Evolutionary conservation across 225 moss, liverwort and hornwort genomes (phyloP), one percentile per base, ranked within the genome.

Genomic region (Physcomitrellopsis africana): DNA sequence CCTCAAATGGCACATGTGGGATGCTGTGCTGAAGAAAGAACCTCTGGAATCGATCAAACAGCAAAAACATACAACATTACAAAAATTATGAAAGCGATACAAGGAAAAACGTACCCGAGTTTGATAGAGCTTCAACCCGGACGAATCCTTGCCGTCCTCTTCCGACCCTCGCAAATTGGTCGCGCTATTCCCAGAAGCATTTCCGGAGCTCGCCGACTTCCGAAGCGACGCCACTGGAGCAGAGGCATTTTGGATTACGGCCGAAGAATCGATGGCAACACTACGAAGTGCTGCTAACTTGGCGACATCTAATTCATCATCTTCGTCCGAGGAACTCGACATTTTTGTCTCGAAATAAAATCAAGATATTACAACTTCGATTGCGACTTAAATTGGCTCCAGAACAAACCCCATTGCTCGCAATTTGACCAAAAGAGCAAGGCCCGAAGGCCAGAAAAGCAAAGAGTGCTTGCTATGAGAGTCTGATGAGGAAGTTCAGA

Each of bases 211-310:
- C 18, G 72, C 51, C 19, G 77, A 67, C 17, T 80, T 79, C 11
- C 89, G 83, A 68, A 73, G 83, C 54, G 89, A 89, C 11, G 32
- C 46, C 17, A 57, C 66, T 0, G 81, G 69, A 15, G 73, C 65
- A 23, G 78, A 70, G 16, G 95, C 95, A 51, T 80, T 86, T 58
- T 80, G 83, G 16, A 93, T 74, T 13, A 96, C 90, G 43, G 87
- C 83, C 1, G 63, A 76, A 19, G 93, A 93, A 74, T 96, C 96
- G 63, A 96, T 90, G n/a, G 86, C 87, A 15, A 96, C 96, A 61
- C 96, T 96, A 8, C 77, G 86, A 72, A 88, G n/a, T 8, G 85
- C 77, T 17, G 89, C 89, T 15, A 85, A 70, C 67, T 77, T 82
- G 68, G 82, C 75, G 1, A 82, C 86, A 32, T 83, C 84, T 14